phyloP scores from a whole-genome alignment of 257 asterid genomes.

The Nicotiana noctiflora region DNA sequence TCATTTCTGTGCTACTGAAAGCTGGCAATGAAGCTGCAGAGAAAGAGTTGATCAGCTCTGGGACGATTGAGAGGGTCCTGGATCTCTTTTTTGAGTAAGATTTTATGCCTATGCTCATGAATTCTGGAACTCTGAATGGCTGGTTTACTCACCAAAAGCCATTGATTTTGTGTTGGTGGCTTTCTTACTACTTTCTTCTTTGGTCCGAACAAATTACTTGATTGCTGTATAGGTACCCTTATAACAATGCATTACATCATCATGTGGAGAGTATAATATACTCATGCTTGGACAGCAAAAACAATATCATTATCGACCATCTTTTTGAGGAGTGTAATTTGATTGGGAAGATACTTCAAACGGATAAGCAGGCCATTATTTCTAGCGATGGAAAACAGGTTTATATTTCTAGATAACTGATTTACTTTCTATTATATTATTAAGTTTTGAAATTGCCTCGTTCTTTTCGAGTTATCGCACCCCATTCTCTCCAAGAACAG shows the following conservation, averaged over 20 bases:
- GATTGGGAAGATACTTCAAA: conserved; percentile 66
- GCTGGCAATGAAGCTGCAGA: conserved; percentile 79
- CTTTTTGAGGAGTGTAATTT: conserved; percentile 62
- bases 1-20: conserved; percentile 73
- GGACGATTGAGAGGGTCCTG: conserved; percentile 63
- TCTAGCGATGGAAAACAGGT: conserved; percentile 58
- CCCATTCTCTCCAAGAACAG: background rate
- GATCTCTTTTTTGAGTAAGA: conserved; percentile 92
- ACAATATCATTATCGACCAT: conserved; percentile 49
- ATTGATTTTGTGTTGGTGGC: background rate
- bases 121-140: background rate
- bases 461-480: background rate
- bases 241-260: conserved; percentile 90
- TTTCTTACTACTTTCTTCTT: background rate
- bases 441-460: background rate
- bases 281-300: conserved; percentile 84
- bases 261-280: conserved; percentile 85
- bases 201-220: background rate
- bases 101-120: conserved; percentile 6
- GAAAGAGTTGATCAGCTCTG: conserved; percentile 70
- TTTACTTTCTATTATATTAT: background rate
- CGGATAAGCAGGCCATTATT: conserved; percentile 49
- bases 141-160: background rate
- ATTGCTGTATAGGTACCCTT: conserved; percentile 61
- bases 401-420: conserved; percentile 11